Percentiles rank a stretch among this genome's conserved stretches.
These are phyloP conservation scores for Yamadazyma philogaea DNA, from an alignment of 805 yeast genomes.

Conservation along the genomic window DNA sequence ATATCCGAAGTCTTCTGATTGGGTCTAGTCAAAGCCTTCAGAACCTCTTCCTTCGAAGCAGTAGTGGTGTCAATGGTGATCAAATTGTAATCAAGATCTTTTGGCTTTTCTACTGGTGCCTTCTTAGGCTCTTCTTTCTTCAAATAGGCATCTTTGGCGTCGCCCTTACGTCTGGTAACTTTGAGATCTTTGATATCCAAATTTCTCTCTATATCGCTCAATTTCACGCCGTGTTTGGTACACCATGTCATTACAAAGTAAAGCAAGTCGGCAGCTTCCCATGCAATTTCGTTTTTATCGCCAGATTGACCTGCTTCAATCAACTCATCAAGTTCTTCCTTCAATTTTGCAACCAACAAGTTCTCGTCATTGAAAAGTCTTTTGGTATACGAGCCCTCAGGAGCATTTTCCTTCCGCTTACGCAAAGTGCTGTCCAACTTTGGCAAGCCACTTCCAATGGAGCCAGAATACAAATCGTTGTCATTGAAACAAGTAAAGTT, in stretches of 20 bases:
- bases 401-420: slow-evolving; percentile 65
- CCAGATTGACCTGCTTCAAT: slow-evolving; percentile 63
- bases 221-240: slow-evolving; percentile 68
- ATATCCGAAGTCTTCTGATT: slow-evolving; percentile 91
- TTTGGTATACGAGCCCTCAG: slow-evolving; percentile 92
- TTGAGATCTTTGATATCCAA: slow-evolving; percentile 79
- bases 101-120: slow-evolving; percentile 16
- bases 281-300: slow-evolving; percentile 45
- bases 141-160: slow-evolving; percentile 82
- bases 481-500: slow-evolving; percentile 68
- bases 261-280: slow-evolving; percentile 94
- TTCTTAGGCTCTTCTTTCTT: slow-evolving; percentile 19
- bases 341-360: slow-evolving; percentile 79
- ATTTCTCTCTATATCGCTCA: slow-evolving; percentile 79
- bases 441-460: slow-evolving; percentile 61
- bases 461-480: slow-evolving; percentile 36
- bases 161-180: slow-evolving; percentile 91
- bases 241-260: slow-evolving; percentile 56
- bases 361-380: slow-evolving; percentile 77
- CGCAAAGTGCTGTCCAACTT: slow-evolving; percentile 65
- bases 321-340: slow-evolving; percentile 95
- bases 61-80: slow-evolving; percentile 44
- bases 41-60: slow-evolving; percentile 42
- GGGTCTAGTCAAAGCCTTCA: slow-evolving; percentile 80
- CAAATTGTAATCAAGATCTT: slow-evolving; percentile 43